Percentiles rank a stretch among this genome's conserved stretches.
phyloP scores from a whole-genome alignment of 176 grass and related monocot species.

The Aechmea fasciata region DNA sequence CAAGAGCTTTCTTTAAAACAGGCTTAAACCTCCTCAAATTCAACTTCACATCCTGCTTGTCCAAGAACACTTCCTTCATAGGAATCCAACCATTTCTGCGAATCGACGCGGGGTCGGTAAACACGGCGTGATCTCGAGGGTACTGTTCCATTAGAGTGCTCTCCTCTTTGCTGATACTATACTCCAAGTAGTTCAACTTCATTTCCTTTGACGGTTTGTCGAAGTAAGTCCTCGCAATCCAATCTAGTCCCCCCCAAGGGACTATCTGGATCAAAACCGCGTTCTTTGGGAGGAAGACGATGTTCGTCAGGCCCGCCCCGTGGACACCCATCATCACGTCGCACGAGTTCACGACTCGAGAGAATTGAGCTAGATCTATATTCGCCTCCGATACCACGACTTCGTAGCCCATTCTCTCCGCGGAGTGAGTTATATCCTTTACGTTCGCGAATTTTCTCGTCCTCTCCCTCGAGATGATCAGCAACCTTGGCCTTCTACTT shows the following conservation, averaged over 20 bases:
- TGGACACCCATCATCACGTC: constrained; percentile 74
- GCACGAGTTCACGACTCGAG: constrained; percentile 39
- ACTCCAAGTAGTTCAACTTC: constrained; percentile 57
- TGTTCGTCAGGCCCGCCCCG: constrained; percentile 81
- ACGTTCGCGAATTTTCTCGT: constrained; percentile 26
- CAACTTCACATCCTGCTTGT: constrained; percentile 74
- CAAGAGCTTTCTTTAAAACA: constrained; percentile 41
- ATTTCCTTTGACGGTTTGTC: constrained; percentile 42
- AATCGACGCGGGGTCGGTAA: constrained; percentile 63
- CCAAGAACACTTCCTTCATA: constrained; percentile 46
- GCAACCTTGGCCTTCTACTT: constrained; percentile 22
- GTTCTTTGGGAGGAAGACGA: constrained; percentile 71
- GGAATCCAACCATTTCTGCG: constrained; percentile 41
- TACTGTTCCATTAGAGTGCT: constrained; percentile 67
- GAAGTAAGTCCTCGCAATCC: constrained; percentile 48
- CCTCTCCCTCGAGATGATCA: constrained; percentile 25
- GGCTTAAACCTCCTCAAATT: constrained; percentile 53
- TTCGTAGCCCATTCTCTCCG: constrained; percentile 19
- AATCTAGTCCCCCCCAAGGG: constrained; percentile 55
- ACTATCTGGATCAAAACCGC: constrained; percentile 71
- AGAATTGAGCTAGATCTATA: constrained; percentile 24
- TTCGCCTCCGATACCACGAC: constrained; percentile 28
- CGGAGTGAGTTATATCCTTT: constrained; percentile 16
- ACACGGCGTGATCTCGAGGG: constrained; percentile 58
- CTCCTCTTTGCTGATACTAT: constrained; percentile 62